A percentile compares a stretch with the other conserved stretches of the same genome.
Conservation (phyloP, 345 rosid species). For the Cochlearia excelsa region DNA sequence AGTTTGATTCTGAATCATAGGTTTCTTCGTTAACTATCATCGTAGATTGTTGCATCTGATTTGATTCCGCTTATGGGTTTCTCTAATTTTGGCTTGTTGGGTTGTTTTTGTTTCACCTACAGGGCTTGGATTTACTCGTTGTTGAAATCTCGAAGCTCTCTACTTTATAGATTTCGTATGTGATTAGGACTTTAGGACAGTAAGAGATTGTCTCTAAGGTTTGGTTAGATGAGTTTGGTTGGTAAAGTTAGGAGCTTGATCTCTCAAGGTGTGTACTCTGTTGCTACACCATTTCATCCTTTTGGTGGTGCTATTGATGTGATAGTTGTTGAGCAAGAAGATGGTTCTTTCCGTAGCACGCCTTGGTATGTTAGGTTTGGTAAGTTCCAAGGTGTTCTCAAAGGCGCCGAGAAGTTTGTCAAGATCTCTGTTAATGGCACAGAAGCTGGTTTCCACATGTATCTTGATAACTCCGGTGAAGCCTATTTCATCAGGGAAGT, state of each 20-base stretch:
- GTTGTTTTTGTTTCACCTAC: constrained; percentile 26
- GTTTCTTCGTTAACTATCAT: constrained; percentile 14
- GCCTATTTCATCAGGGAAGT: constrained; percentile 79
- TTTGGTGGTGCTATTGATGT: constrained; percentile 97
- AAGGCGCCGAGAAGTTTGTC: constrained; percentile 80
- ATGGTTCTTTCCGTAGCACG: constrained; percentile 73
- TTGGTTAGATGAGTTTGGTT: constrained; percentile 74
- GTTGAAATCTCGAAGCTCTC: not conserved
- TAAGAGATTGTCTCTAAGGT: not conserved
- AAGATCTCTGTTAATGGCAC: constrained; percentile 69
- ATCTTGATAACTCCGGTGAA: constrained; percentile 88
- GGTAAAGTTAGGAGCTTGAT: constrained; percentile 85
- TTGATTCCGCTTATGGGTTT: not conserved
- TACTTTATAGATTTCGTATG: constrained; percentile 11
- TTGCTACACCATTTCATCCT: constrained; percentile 93
- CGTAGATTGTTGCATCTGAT: not conserved
- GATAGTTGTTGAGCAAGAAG: constrained; percentile 83
- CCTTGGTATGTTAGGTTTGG: constrained; percentile 97
- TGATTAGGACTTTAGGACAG: constrained; percentile 16
- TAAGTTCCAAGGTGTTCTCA: constrained; percentile 91
- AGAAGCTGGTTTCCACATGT: constrained; percentile 84
- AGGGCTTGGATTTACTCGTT: constrained; percentile 16
- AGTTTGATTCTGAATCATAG: constrained; percentile 20
- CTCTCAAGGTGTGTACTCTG: constrained; percentile 81
- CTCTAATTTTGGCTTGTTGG: constrained; percentile 31